Evolutionary conservation across 2,329 filamentous ascomycete genomes (phyloP).

Genomic region (Coniochaeta sp.): DNA sequence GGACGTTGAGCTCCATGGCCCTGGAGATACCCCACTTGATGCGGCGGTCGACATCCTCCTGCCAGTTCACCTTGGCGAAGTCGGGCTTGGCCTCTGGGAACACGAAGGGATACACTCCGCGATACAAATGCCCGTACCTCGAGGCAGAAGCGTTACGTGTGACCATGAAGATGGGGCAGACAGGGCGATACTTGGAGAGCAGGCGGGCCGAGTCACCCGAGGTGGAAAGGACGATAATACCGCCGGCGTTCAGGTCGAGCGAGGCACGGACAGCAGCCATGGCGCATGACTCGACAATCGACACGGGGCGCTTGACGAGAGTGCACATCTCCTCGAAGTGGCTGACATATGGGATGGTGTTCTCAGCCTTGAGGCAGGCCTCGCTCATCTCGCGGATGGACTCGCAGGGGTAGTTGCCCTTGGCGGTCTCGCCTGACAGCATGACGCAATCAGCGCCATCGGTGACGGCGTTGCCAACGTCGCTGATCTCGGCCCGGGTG

Average conservation of each 20-base stretch:
- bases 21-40: conserved; percentile 94
- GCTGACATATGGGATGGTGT: conserved; percentile 93
- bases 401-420: conserved; percentile 89
- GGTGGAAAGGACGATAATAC: conserved; percentile 92
- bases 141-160: conserved; percentile 79
- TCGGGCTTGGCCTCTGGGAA: conserved; percentile 93
- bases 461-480: conserved; percentile 95
- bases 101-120: conserved; percentile 95
- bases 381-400: conserved; percentile 98
- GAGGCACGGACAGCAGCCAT: conserved; percentile 96
- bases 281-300: conserved; percentile 86
- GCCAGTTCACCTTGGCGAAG: conserved; percentile 89
- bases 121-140: conserved; percentile 90
- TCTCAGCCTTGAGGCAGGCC: conserved; percentile 92
- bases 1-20: conserved; percentile 74
- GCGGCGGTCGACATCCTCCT: conserved; percentile 95
- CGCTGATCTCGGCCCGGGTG: conserved; percentile 95
- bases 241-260: conserved; percentile 91
- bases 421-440: conserved; percentile 98
- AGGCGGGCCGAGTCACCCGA: conserved; percentile 92
- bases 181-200: conserved; percentile 95
- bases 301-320: conserved; percentile 74
- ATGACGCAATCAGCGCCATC: conserved; percentile 99
- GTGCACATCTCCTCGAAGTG: conserved; percentile 93
- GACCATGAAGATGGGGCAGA: conserved; percentile 99